Evolutionary conservation across 345 rosid genomes (phyloP).

Genomic region (Psidium guajava): DNA sequence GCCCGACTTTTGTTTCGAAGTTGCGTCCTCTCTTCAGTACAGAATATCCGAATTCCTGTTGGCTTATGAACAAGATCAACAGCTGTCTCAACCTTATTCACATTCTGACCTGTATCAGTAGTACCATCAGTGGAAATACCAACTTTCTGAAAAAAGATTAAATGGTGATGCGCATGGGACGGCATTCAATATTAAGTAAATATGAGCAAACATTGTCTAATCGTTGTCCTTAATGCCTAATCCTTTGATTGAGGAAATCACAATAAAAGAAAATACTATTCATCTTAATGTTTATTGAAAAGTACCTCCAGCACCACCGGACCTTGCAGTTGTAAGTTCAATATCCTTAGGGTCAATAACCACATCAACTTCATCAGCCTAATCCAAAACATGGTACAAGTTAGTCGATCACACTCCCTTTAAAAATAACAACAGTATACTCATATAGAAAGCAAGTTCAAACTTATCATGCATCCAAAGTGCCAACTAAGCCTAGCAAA

Average conservation of each 20-base stretch:
- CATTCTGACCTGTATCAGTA: conserved; percentile 76
- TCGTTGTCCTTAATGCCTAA: background rate
- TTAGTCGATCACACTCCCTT: background rate
- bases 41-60: conserved; percentile 89
- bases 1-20: conserved; percentile 67
- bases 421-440: background rate
- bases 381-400: background rate
- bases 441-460: background rate
- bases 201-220: background rate
- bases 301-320: conserved; percentile 98
- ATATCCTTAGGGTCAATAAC: conserved; percentile 90
- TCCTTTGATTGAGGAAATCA: background rate
- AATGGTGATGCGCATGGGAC: background rate
- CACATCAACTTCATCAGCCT: conserved; percentile 97
- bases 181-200: background rate
- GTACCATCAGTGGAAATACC: background rate
- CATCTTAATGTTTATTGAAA: background rate
- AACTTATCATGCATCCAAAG: background rate
- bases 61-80: conserved; percentile 91
- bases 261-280: background rate
- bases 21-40: conserved; percentile 95
- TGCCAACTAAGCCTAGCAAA: background rate
- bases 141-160: background rate
- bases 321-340: conserved; percentile 90
- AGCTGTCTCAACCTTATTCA: conserved; percentile 97